Percentiles rank a stretch among this genome's conserved stretches.
phyloP scores from a whole-genome alignment of 1,284 basidiomycete genomes.

The Microbotryum intermedium region DNA sequence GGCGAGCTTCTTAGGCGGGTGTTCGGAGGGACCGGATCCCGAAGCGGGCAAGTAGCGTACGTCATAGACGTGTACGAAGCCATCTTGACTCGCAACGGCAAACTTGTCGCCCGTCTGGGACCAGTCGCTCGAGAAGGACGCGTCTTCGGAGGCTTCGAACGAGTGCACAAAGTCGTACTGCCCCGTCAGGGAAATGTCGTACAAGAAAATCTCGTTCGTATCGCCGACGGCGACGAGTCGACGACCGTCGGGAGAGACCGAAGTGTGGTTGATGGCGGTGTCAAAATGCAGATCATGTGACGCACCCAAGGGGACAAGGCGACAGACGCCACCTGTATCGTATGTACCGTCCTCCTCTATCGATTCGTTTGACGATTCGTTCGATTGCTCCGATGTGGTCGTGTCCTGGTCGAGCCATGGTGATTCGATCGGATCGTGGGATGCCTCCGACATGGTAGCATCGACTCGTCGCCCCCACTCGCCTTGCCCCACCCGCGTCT shows the following conservation, averaged over 20 bases:
- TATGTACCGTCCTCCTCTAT: conserved; percentile 20
- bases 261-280: conserved; percentile 63
- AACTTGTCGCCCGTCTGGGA: conserved; percentile 69
- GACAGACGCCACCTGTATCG: conserved; percentile 9
- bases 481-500: background rate
- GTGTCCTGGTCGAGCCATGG: no score
- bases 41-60: conserved; percentile 32
- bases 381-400: no score
- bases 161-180: conserved; percentile 24
- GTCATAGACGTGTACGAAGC: conserved; percentile 54
- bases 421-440: background rate
- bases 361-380: background rate
- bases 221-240: conserved; percentile 79
- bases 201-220: conserved; percentile 67
- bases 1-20: conserved; percentile 11
- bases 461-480: conserved; percentile 1
- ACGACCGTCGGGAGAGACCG: conserved; percentile 72
- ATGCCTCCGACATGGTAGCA: background rate
- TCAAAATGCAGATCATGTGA: conserved; percentile 46
- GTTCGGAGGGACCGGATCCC: background rate
- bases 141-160: conserved; percentile 40
- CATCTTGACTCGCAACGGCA: conserved; percentile 74
- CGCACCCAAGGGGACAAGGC: conserved; percentile 9
- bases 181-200: conserved; percentile 50
- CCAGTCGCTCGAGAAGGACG: conserved; percentile 75